Evolutionary conservation across 495 filamentous ascomycete genomes (phyloP).

Genomic region (Tetracladium marchalianum): DNA sequence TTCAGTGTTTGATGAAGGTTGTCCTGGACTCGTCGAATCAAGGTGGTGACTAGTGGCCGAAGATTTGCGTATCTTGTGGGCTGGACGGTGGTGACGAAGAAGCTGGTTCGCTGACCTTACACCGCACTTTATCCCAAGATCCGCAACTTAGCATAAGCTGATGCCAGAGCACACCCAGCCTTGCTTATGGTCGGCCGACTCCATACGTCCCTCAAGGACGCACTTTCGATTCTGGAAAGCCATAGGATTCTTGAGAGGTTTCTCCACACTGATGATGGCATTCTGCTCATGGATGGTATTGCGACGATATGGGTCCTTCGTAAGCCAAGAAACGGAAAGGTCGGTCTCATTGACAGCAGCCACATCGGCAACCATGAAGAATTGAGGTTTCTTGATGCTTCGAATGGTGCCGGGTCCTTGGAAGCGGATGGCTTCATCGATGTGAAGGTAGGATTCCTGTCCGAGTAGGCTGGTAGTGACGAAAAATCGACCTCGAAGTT

Average conservation of each 20-base stretch:
- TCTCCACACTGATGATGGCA: conserved; percentile 1
- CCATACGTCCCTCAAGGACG: conserved; percentile 9
- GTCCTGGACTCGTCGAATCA: too few species aligned
- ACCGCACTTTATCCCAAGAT: too few species aligned
- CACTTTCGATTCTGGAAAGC: conserved; percentile 1
- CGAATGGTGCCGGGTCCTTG: conserved; percentile 11
- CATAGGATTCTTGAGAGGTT: not conserved
- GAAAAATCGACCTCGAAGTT: conserved; percentile 8
- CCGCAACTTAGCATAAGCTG: conserved; percentile 4
- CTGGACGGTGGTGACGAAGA: too few species aligned
- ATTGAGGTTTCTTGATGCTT: conserved; percentile 5
- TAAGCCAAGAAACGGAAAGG: conserved; percentile 7
- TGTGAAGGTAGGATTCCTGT: conserved; percentile 6
- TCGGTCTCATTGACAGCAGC: not conserved
- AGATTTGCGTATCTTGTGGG: too few species aligned
- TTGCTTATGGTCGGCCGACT: conserved; percentile 3
- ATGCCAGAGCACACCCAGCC: conserved; percentile 9
- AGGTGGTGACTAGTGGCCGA: too few species aligned
- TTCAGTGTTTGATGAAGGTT: too few species aligned
- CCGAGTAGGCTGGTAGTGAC: conserved; percentile 2
- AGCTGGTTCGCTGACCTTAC: too few species aligned
- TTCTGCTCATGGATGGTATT: conserved; percentile 9
- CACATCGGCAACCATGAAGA: conserved; percentile 3
- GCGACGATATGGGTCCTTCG: conserved; percentile 6
- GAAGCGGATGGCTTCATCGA: conserved; percentile 11